A percentile compares a stretch with the other conserved stretches of the same genome.
Evolutionary conservation across 2,329 filamentous ascomycete species (phyloP).

Genomic region (Sclerotinia nivalis): DNA sequence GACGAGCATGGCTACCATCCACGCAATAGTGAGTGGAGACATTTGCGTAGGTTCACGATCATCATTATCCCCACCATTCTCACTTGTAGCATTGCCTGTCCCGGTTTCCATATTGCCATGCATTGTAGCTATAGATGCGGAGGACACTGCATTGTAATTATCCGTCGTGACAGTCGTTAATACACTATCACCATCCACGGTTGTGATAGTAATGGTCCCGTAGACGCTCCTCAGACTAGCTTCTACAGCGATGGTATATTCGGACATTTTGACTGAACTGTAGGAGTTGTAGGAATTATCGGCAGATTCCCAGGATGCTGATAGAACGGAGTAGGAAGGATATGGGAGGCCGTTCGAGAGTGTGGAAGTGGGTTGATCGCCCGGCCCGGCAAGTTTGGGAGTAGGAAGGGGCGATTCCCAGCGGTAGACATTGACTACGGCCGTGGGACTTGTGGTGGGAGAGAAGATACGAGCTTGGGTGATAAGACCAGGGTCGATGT

Average conservation of each 20-base stretch:
- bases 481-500: background rate
- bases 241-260: background rate
- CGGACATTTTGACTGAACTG: background rate
- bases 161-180: background rate
- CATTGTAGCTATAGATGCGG: background rate
- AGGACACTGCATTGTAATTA: background rate
- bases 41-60: background rate
- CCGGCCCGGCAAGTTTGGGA: background rate
- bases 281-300: background rate
- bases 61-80: background rate
- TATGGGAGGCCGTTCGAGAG: background rate
- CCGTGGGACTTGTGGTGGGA: background rate
- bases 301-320: background rate
- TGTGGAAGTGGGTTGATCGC: background rate
- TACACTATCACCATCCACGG: background rate
- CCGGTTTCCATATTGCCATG: background rate
- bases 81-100: background rate
- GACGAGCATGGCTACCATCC: background rate
- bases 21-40: background rate
- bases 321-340: background rate
- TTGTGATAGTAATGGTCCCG: background rate
- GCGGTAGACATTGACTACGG: background rate
- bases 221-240: background rate
- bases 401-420: background rate
- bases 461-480: background rate